These are phyloP conservation scores for Cucurbita moschata DNA, from an alignment of 306 rosid species.

Conservation along the genomic window DNA sequence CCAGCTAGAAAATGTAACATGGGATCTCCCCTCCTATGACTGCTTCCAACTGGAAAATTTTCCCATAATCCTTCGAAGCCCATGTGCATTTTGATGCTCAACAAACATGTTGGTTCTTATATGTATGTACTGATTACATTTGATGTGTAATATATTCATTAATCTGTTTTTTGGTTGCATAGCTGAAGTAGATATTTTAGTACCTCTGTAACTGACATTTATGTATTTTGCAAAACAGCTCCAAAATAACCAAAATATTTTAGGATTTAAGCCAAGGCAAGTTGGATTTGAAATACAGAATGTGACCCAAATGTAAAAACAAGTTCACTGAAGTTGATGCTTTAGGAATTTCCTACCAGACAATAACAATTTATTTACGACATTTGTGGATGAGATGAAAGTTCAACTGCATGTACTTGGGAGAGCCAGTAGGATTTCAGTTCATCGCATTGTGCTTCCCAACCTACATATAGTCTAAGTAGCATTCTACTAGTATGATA, in stretches of 20 bases:
- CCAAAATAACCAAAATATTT: neutral
- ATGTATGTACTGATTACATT: neutral
- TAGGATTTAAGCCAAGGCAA: neutral
- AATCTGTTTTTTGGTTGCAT: neutral
- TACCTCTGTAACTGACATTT: neutral
- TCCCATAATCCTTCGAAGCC: neutral
- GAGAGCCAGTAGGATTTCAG: neutral
- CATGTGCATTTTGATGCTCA: neutral
- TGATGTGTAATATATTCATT: neutral
- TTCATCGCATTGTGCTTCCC: neutral
- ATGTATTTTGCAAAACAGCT: neutral
- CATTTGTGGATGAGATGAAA: neutral
- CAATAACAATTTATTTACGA: neutral
- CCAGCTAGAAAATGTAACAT: neutral
- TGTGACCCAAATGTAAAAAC: neutral
- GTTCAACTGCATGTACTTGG: neutral
- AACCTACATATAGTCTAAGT: neutral
- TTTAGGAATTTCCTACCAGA: neutral
- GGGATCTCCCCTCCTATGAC: neutral
- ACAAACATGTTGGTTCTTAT: neutral
- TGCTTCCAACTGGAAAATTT: neutral
- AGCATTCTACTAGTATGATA: neutral
- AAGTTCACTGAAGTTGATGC: neutral
- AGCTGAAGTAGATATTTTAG: neutral
- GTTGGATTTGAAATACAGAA: neutral